Evolutionary conservation across 257 asterid genomes (phyloP), one percentile per base, ranked within the genome.

Genomic region (Rubia yunnanensis): DNA sequence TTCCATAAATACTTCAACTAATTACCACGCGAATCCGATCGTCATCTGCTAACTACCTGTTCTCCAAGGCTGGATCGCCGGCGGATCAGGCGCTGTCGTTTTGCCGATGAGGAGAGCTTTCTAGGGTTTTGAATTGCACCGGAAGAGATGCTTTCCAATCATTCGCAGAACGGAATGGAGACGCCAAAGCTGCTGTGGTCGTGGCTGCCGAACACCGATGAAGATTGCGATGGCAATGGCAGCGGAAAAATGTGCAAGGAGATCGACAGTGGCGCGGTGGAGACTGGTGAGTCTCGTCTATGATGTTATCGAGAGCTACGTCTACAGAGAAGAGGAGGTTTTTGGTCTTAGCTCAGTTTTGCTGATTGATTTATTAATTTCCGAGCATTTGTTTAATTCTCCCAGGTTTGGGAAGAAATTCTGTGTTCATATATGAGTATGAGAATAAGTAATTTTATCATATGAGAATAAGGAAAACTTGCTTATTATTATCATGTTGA

Each of bases 271-370:
- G 71, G 75, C 44, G 8, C 70, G 52, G 95, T 81, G 55, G 96
- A 94, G 78, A n/a, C n/a, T n/a, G n/a, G n/a, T n/a, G n/a, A 94
- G 99, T 82, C 96, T 94, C 55, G 99, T 90, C 61, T 94, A 89
- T 78, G 99, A 94, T 86, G 96, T 88, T 11, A 82, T 94, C 66
- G 99, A 90, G 64, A 94, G 90, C 71, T 80, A 73, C 56, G 94
- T 95, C 14, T 94, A 94, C 70, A 78, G 95, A 70, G 84, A 78
- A 76, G 96, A 94, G 65, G 97, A 88, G 97, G 99, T 90, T 50
- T 61, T 59, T 24, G 10, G 23, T n/a, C 39, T 55, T 28, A 18
- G 41, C 57, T 38, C 9, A 62, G 32, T 57, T 70, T 56, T 10
- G 44, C 66, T 44, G 5, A 44, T 44, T 44, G 65, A 55, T 7